Evolutionary conservation across 371 early-diverging fungal species (phyloP), one percentile per base, ranked within the genome.

Genomic region (Funneliformis caledonium): DNA sequence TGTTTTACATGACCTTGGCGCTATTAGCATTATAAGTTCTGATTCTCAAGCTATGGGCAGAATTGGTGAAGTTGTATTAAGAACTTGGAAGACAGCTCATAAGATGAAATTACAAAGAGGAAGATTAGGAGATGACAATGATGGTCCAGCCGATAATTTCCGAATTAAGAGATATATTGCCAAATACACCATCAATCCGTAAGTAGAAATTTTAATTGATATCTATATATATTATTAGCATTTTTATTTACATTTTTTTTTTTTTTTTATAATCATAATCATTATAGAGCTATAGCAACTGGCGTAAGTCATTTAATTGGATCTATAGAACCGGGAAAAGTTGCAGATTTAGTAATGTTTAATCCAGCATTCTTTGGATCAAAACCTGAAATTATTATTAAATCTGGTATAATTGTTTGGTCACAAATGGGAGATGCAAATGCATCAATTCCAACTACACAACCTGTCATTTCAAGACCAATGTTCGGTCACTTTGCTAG

Each of bases 11-110:
- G 98, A 97, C 81, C 85, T 95, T 72, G 98, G 98, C 31, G 96
- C 97, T 22, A 95, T 98, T 68, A 91, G 92, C 77, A 94, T 97
- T 86, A 96, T 98, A 81, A 93, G 93, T 81, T 94, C 94, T 16
- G 98, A 98, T 83, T 89, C 93, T 8, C 96, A 95, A 85, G 97
- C 98, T 4, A 98, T 98, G 97, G 98, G 97, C 12, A 91, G 97
- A 12, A 91, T 96, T 42, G 97, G 97, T 4, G 98, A 98, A 84
- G 97, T 98, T 0, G 86, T 97, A 1, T 81, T 91, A 26, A 87
- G 97, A 68, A 96, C 97, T 0, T 98, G 98, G 98, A 94, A 96
- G 84, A 94, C 96, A 10, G 97, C 97, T 1, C 92, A 95, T 82
- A 95, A 96, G 83, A 97, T 97, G 97, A 96, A 95, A 86, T 84